A percentile compares a stretch with the other conserved stretches of the same genome.
These are phyloP conservation scores for Hippophae rhamnoides DNA, from an alignment of 306 rosid genomes.

Conservation along the genomic window DNA sequence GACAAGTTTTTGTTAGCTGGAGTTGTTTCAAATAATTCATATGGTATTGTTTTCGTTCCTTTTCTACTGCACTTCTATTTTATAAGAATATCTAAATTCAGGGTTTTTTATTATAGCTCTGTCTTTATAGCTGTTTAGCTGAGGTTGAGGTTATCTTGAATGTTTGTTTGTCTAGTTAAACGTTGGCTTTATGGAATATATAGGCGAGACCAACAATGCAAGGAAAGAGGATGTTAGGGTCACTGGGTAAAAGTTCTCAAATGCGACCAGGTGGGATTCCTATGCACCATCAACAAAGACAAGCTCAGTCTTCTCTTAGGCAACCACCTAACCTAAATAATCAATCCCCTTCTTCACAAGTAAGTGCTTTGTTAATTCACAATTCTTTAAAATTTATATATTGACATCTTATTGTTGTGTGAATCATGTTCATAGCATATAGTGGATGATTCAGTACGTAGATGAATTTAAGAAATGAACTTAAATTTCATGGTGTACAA, in stretches of 20 bases:
- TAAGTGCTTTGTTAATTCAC: constrained; percentile 30
- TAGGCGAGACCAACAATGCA: constrained; percentile 61
- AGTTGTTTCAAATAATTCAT: too few relatives aligned
- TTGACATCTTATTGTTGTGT: not conserved
- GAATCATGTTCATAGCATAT: not conserved
- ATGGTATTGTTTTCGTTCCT: too few relatives aligned
- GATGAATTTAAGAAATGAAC: too few relatives aligned
- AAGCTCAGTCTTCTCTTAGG: constrained; percentile 63
- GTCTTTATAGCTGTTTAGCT: not conserved
- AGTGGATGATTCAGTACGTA: too few relatives aligned
- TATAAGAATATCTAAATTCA: not conserved
- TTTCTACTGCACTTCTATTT: too few relatives aligned
- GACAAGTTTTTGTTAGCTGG: too few relatives aligned
- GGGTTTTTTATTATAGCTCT: not conserved
- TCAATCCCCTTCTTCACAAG: constrained; percentile 65
- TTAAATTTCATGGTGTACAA: too few relatives aligned
- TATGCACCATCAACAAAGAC: constrained; percentile 54
- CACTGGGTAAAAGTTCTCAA: constrained; percentile 59
- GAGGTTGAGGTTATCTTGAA: constrained; percentile 5
- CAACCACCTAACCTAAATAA: constrained; percentile 43
- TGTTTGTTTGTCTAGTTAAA: constrained; percentile 10
- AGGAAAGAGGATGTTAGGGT: constrained; percentile 75
- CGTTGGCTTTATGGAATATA: constrained; percentile 13
- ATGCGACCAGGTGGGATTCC: constrained; percentile 59
- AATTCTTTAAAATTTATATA: not conserved